Conservation (phyloP, 805 yeast species). For the Lachancea nothofagi region DNA sequence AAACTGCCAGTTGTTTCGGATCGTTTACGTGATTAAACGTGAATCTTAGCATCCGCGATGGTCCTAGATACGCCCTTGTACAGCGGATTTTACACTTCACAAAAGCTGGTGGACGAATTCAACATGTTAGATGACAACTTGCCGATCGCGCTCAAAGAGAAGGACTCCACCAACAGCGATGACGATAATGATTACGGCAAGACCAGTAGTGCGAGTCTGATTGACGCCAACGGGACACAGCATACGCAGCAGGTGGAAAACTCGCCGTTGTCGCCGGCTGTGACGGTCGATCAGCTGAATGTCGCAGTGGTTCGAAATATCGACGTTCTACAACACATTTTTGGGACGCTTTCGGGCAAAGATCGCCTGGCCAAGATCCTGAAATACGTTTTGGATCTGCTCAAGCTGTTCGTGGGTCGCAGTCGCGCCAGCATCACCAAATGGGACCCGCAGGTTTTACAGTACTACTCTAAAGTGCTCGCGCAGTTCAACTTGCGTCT, state of each 20-base stretch:
- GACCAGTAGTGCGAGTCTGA: not conserved
- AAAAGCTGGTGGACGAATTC: slow-evolving; percentile 10
- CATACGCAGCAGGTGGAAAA: not conserved
- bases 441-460: slow-evolving; percentile 26
- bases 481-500: slow-evolving; percentile 12
- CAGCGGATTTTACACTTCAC: slow-evolving; percentile 9
- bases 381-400: slow-evolving; percentile 52
- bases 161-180: slow-evolving; percentile 7
- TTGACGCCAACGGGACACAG: not conserved
- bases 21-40: too few species aligned
- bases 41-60: not conserved
- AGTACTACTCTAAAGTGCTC: slow-evolving; percentile 24
- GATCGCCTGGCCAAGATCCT: slow-evolving; percentile 64
- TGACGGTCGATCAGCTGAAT: not conserved
- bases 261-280: not conserved
- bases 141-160: slow-evolving; percentile 15
- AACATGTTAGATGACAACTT: slow-evolving; percentile 11
- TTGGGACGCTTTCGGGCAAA: slow-evolving; percentile 58
- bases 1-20: not conserved
- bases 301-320: slow-evolving; percentile 18
- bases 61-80: slow-evolving; percentile 4
- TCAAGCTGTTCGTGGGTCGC: slow-evolving; percentile 43
- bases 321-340: slow-evolving; percentile 47
- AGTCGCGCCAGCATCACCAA: slow-evolving; percentile 31
- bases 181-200: slow-evolving; percentile 1